These are phyloP conservation scores for Schwanniomyces polymorphus DNA, from an alignment of 805 yeast species.

Conservation along the genomic window DNA sequence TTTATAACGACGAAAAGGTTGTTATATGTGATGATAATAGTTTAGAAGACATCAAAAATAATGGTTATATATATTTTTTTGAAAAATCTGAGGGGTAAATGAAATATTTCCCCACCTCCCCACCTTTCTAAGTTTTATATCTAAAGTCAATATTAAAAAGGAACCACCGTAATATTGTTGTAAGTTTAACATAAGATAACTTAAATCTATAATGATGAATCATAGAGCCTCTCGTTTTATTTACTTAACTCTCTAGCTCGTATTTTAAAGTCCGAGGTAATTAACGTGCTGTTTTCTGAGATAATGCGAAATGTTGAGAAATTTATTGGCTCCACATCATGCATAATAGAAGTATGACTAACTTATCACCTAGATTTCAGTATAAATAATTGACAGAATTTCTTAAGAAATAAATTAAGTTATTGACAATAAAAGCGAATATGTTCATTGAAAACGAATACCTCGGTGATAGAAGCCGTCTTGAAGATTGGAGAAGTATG, in stretches of 20 bases:
- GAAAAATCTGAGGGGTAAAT: constrained; percentile 4
- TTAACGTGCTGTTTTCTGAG: neutral
- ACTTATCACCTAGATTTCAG: neutral
- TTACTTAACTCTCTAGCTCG: no score
- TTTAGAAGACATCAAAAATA: constrained; percentile 43
- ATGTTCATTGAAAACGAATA: constrained; percentile 87
- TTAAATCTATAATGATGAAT: neutral
- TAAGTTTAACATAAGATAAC: no score
- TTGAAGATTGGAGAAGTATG: constrained; percentile 55
- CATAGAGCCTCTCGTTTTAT: neutral
- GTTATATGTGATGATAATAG: constrained; percentile 51
- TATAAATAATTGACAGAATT: neutral
- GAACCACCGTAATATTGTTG: neutral
- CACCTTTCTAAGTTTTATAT: neutral
- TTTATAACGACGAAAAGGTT: constrained; percentile 89
- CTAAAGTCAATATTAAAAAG: no score
- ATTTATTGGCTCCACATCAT: neutral
- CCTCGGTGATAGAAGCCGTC: constrained; percentile 77
- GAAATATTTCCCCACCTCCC: neutral
- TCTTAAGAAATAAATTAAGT: neutral
- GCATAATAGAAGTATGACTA: neutral
- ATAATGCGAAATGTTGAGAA: neutral
- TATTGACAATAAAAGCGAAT: constrained; percentile 9
- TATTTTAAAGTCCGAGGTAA: neutral
- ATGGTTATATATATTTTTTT: constrained; percentile 52